Evolutionary conservation across 106 monocot species (phyloP), one percentile per base, ranked within the genome.

Genomic region (Cymbidium sinense): DNA sequence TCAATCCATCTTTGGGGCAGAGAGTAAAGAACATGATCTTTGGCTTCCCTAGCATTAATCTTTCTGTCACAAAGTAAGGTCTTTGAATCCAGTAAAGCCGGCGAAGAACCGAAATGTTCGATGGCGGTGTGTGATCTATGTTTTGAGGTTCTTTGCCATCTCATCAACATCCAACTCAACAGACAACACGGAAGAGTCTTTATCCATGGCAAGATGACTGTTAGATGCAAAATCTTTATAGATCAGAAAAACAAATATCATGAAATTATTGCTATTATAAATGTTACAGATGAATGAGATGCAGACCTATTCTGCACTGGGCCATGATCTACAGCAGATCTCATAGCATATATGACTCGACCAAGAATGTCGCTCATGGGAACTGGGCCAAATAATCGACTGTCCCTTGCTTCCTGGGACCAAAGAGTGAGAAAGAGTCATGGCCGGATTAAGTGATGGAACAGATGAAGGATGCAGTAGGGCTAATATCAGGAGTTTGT

Each of bases 161-260:
- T 98, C 94, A 36, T 91, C 91, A 2, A 98, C 94, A 79, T 98
- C 94, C 80, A 98, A 82, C 79, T 98, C 96, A 5, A 98, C 90
- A 7, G 91, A 90, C 79, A 98, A 72, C 50, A 98, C 84, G 19
- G 94, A 78, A 50, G 74, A 75, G 76, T 98, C 96, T 34, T 87
- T 81, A 28, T 52, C 82, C 86, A 88, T 86, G 8, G 91, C 91
- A 36, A 64, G 18, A 35, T 64, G 75, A 77, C 96, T 96, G 90
- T 61, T 30, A 67, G 1, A 67, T 31, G 67, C 13, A 37, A 34
- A 71, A 33, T n/a, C 18, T 31, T 47, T 58, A 23, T 20, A 23
- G 4, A 58, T 5, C 23, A 20, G 58, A 58, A 43, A 73, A 73
- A n/a, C n/a, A 73, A 20, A 9, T 41, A 34, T 34, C 39, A 39